Evolutionary conservation across 345 rosid species (phyloP).

Genomic region (Dipteronia sinensis): DNA sequence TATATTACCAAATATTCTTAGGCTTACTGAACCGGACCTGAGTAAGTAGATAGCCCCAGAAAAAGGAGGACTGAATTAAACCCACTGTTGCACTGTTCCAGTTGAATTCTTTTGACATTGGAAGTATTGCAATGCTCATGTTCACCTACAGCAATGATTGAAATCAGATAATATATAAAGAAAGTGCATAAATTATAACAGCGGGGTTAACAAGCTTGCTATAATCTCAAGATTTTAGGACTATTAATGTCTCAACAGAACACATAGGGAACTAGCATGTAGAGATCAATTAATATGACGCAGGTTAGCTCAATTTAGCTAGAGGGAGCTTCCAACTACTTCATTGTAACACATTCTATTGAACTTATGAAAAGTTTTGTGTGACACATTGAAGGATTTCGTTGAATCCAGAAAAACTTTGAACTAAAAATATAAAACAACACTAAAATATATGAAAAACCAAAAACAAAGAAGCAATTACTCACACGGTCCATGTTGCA

Average conservation of each 20-base stretch:
- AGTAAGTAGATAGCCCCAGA: slow-evolving; percentile 98
- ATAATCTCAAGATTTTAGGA: neutral
- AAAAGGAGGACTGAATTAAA: slow-evolving; percentile 95
- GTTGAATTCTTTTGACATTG: slow-evolving; percentile 90
- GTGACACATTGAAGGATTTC: neutral
- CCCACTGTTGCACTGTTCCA: slow-evolving; percentile 99
- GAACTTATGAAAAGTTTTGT: neutral
- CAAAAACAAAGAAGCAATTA: slow-evolving; percentile 11
- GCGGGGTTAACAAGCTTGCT: neutral
- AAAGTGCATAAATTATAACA: neutral
- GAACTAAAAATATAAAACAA: neutral
- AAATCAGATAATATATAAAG: slow-evolving; percentile 17
- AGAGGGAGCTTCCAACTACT: slow-evolving; percentile 4
- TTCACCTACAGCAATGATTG: slow-evolving; percentile 64
- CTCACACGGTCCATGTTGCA: slow-evolving; percentile 99
- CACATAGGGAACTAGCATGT: neutral
- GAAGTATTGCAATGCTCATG: slow-evolving; percentile 98
- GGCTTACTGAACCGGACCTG: slow-evolving; percentile 53
- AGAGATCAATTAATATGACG: neutral
- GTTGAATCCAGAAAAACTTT: neutral
- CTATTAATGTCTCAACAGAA: neutral
- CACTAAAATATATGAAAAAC: neutral
- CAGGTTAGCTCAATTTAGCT: slow-evolving; percentile 4
- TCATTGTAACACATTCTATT: neutral
- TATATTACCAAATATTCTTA: neutral